Conservation (phyloP, 371 early-diverging fungal genomes). For the Umbelopsis sp. region DNA sequence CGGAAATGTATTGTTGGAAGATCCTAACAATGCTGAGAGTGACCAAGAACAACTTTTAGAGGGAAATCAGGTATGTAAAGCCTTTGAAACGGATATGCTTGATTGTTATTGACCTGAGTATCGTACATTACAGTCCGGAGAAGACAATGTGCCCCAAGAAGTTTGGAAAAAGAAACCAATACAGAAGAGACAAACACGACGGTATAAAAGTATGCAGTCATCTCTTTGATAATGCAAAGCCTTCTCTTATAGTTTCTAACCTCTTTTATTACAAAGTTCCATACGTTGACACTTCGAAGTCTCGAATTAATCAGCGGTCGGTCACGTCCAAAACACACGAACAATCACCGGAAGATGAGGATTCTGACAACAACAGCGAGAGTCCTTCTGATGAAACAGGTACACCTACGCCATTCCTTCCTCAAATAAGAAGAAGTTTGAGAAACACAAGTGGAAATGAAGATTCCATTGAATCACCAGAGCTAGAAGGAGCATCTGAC, state of each 20-base stretch:
- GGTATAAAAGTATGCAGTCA: not conserved
- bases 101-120: not conserved
- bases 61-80: not conserved
- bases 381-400: not conserved
- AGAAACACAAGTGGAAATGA: not conserved
- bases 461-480: not conserved
- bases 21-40: not conserved
- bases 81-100: not conserved
- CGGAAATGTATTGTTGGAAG: not conserved
- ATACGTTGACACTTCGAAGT: not conserved
- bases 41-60: not conserved
- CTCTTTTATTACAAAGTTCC: not conserved
- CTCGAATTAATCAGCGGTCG: not conserved
- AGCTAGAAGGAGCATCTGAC: too few relatives aligned
- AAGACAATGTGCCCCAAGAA: not conserved
- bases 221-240: not conserved
- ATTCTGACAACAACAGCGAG: not conserved
- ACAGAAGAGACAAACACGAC: slow-evolving; percentile 3
- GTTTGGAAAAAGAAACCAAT: slow-evolving; percentile 11
- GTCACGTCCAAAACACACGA: not conserved
- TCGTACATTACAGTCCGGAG: not conserved
- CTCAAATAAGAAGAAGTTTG: not conserved
- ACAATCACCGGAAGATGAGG: not conserved
- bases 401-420: not conserved
- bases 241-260: not conserved